Conservation (phyloP, 1,139 yeast genomes). For the Suhomyces kunorum region DNA sequence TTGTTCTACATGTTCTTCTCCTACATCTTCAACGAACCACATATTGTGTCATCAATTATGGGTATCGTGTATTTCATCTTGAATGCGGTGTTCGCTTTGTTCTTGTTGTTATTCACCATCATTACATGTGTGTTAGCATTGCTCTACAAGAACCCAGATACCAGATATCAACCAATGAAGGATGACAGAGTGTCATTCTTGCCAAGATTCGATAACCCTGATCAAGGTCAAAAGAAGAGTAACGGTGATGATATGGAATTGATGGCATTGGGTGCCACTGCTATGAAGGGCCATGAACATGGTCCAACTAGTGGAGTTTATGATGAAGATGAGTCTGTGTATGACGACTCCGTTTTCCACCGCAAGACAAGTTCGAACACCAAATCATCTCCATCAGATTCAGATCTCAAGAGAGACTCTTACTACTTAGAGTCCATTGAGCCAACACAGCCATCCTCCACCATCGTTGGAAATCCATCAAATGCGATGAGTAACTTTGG, state of each 20-base stretch:
- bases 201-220: slow-evolving; percentile 59
- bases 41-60: slow-evolving; percentile 84
- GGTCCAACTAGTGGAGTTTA: slow-evolving; percentile 28
- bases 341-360: slow-evolving; percentile 29
- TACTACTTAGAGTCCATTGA: slow-evolving; percentile 35
- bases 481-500: slow-evolving; percentile 33
- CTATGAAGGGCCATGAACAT: slow-evolving; percentile 74
- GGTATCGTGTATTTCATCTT: slow-evolving; percentile 89
- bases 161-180: slow-evolving; percentile 93
- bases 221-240: slow-evolving; percentile 29
- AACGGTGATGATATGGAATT: slow-evolving; percentile 70
- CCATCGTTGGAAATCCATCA: slow-evolving; percentile 46
- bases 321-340: slow-evolving; percentile 37
- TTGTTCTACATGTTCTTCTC: slow-evolving; percentile 88
- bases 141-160: slow-evolving; percentile 88
- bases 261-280: slow-evolving; percentile 86
- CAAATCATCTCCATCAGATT: slow-evolving; percentile 13
- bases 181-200: slow-evolving; percentile 94
- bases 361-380: slow-evolving; percentile 11
- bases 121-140: slow-evolving; percentile 84
- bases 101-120: slow-evolving; percentile 79
- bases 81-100: slow-evolving; percentile 86
- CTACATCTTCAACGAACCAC: slow-evolving; percentile 79
- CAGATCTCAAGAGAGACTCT: slow-evolving; percentile 33
- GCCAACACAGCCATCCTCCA: slow-evolving; percentile 48